Base-by-base conservation (phyloP, 2,329 filamentous ascomycete species). In the Aspergillus sp. region DNA sequence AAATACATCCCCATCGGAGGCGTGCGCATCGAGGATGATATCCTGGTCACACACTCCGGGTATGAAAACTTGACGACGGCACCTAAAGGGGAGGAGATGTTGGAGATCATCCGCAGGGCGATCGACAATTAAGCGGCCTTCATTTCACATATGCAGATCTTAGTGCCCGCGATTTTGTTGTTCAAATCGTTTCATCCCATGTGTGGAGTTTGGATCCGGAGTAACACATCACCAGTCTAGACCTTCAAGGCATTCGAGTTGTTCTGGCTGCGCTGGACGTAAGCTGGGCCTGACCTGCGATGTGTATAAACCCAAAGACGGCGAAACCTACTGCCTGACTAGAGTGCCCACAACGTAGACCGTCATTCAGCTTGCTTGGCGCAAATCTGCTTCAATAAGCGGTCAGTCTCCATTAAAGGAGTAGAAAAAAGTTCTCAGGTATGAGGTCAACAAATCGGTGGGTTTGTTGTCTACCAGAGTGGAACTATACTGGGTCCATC, bases 51-150 rank as follows among this genome's bases (percentile, higher is more conserved):
- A 0, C 78, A 82, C 46, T 77, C 77, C 19, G 88, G 88, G 5
- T 83, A 81, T 56, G 83, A 89, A 64, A 92, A 92, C 67, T 67
- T 92, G 59, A 92, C 88, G 1, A 84, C 83, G 11, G 86, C 85
- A 3, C 80, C 84, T 4, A 91, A 91, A 69, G 85, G 88, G 51
- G 78, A 86, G 3, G 79, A 76, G 47, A 73, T 73, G 65, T 58
- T 76, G 44, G 66, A 71, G 45, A 68, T 74, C 43, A 73, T 76
- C 55, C 66, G 68, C 50, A 41, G 55, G 50, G 52, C 52, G 56
- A 55, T 59, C 52, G 55, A 55, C 50, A 49, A 57, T 48, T 50
- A 13, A 42, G n/a, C 11, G 14, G 40, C 40, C 47, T 50, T 50
- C 42, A 45, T 50, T 21, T 45, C 29, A 50, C 9, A 16, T 41